phyloP scores from a whole-genome alignment of 225 moss, liverwort and hornwort genomes.

The Polytrichum formosum region DNA sequence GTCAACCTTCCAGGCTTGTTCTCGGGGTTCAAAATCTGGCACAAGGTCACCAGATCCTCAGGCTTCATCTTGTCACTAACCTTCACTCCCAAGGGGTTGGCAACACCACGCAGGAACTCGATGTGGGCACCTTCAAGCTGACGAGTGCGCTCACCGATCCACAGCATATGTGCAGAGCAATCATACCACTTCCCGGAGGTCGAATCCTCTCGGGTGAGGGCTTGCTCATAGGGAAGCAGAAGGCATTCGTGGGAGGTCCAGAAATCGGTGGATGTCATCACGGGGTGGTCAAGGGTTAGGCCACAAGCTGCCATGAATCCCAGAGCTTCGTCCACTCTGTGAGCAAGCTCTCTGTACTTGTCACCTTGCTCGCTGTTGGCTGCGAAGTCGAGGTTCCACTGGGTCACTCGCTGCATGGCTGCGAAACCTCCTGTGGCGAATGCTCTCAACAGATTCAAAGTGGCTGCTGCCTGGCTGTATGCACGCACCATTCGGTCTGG shows the following conservation, averaged over 20 bases:
- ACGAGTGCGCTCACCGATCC: constrained; percentile 66
- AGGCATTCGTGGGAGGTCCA: constrained; percentile 70
- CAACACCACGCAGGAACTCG: constrained; percentile 78
- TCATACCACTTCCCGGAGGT: constrained; percentile 61
- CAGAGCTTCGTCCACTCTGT: constrained; percentile 59
- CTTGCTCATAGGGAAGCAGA: constrained; percentile 61
- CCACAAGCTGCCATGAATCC: constrained; percentile 65
- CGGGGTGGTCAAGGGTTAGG: constrained; percentile 53
- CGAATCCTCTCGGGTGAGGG: constrained; percentile 59
- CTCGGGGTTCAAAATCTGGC: constrained; percentile 50
- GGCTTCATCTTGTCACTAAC: constrained; percentile 73
- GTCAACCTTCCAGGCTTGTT: constrained; percentile 72
- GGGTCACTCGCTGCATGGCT: constrained; percentile 82
- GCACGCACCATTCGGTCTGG: constrained; percentile 71
- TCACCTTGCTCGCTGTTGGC: constrained; percentile 67
- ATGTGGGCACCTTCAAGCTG: constrained; percentile 63
- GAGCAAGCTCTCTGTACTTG: constrained; percentile 40
- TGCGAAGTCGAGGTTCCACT: constrained; percentile 82
- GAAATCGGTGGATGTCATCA: constrained; percentile 61
- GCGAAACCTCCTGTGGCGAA: constrained; percentile 87
- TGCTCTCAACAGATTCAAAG: constrained; percentile 69
- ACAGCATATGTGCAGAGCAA: constrained; percentile 64
- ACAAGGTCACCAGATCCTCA: constrained; percentile 45
- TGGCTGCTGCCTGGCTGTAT: constrained; percentile 83
- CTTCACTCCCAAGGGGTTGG: constrained; percentile 73